Evolutionary conservation across 1,284 basidiomycete genomes (phyloP), one percentile per base, ranked within the genome.

Genomic region (Ceratobasidium sp.): DNA sequence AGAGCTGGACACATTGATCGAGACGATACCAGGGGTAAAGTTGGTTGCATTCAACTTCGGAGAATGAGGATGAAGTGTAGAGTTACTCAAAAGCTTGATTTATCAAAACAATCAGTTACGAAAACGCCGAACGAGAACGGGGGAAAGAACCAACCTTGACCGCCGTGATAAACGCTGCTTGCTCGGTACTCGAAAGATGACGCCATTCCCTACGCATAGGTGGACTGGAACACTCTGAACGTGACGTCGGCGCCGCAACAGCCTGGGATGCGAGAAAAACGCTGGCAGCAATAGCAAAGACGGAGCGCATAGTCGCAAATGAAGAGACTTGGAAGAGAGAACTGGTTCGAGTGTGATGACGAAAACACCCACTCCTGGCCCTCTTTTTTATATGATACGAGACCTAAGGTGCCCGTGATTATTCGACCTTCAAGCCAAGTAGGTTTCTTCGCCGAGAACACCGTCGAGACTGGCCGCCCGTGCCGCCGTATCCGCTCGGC

Each of bases 171-270:
- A 55, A 73, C 16, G 30, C 36, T 26, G 52, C 67, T 39, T 73
- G 50, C 32, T 48, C 36, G 9, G 34, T 36, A 14, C 26, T 30
- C 5, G 6, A n/a, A n/a, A 73, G 41, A 9, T 69, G 28, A 12
- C 72, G 46, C 72, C 72, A 73, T 59, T 73, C 72, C 41, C 72
- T 73, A 14, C 72, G 72, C 2, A 43, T 28, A 39, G 28, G 34
- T 34, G 64, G 69, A 18, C n/a, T 58, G 14, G 30, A 28, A 39
- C 72, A 73, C 8, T 10, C 36, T 2, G 55, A 2, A n/a, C 43
- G 43, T 9, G 43, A n/a, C 9, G 10, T 32, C 41, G 58, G 39
- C 30, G 14, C 28, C 5, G 60, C 60, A 34, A 50, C 10, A 21
- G 60, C 30, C 18, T n/a, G 26, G 18, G 60, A 48, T 18, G 60